These are phyloP conservation scores for Sugiyamaella sp. DNA, from an alignment of 1,139 yeast species.

Conservation along the genomic window DNA sequence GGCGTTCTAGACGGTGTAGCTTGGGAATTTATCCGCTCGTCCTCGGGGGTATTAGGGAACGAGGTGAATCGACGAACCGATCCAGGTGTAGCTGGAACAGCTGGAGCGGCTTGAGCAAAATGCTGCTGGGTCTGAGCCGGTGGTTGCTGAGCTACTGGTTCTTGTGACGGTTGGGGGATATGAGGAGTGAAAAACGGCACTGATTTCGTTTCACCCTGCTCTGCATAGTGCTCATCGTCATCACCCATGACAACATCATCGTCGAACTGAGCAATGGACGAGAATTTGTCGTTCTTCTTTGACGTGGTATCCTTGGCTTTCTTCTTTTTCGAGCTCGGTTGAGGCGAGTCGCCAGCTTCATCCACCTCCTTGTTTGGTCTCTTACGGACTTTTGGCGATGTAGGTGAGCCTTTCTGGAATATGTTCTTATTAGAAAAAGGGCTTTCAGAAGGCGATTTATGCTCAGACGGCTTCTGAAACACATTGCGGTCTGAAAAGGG, in stretches of 20 bases:
- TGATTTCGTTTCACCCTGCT: conserved; percentile 2
- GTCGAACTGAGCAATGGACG: neutral
- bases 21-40: conserved; percentile 9
- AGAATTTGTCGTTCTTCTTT: neutral
- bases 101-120: neutral
- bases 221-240: neutral
- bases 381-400: conserved; percentile 26
- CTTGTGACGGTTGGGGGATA: neutral
- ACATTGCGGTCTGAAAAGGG: conserved; percentile 47
- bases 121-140: neutral
- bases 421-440: conserved; percentile 48
- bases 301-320: conserved; percentile 9
- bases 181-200: conserved; percentile 8
- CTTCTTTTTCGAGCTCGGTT: conserved; percentile 5
- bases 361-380: conserved; percentile 20
- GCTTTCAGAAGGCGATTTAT: conserved; percentile 31
- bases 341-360: conserved; percentile 11
- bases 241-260: conserved; percentile 14
- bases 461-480: conserved; percentile 43
- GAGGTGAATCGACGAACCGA: conserved; percentile 30
- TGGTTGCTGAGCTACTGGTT: conserved; percentile 1
- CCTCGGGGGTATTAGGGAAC: conserved; percentile 32
- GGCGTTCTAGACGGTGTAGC: conserved; percentile 7
- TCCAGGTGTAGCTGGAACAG: conserved; percentile 20
- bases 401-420: conserved; percentile 46